phyloP scores from a whole-genome alignment of 106 monocot genomes.

The Agapanthus africanus region DNA sequence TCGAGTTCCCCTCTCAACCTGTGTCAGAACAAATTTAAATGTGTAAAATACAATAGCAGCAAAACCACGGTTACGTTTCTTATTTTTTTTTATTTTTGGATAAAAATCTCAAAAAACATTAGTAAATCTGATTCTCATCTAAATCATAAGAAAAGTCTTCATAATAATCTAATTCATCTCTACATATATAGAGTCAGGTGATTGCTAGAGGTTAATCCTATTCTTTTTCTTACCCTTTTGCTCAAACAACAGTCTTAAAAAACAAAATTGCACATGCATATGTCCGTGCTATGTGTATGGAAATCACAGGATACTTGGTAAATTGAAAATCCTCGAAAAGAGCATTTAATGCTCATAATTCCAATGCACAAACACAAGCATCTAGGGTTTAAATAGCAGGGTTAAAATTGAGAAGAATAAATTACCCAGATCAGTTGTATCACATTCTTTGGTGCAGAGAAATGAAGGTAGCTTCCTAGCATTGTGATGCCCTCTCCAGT shows the following conservation, averaged over 20 bases:
- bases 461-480: slow-evolving; percentile 95
- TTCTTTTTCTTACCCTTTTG: too few relatives aligned
- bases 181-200: not conserved
- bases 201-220: not conserved
- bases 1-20: slow-evolving; percentile 74
- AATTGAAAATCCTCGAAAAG: too few relatives aligned
- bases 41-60: not conserved
- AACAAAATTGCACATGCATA: too few relatives aligned
- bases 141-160: too few relatives aligned
- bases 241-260: too few relatives aligned
- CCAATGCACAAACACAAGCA: too few relatives aligned
- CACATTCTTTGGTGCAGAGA: slow-evolving; percentile 74
- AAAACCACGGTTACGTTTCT: not conserved
- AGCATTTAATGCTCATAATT: too few relatives aligned
- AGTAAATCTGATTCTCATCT: not conserved
- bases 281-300: too few relatives aligned
- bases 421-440: slow-evolving; percentile 80
- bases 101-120: not conserved
- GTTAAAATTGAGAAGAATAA: not conserved
- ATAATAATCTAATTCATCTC: not conserved
- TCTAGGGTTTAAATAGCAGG: not conserved
- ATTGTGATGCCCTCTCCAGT: slow-evolving; percentile 82
- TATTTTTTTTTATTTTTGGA: slow-evolving; percentile 1
- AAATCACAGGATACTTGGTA: too few relatives aligned
- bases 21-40: slow-evolving; percentile 36